phyloP scores from a whole-genome alignment of 1,284 basidiomycete species.

The Flammula alnicola region DNA sequence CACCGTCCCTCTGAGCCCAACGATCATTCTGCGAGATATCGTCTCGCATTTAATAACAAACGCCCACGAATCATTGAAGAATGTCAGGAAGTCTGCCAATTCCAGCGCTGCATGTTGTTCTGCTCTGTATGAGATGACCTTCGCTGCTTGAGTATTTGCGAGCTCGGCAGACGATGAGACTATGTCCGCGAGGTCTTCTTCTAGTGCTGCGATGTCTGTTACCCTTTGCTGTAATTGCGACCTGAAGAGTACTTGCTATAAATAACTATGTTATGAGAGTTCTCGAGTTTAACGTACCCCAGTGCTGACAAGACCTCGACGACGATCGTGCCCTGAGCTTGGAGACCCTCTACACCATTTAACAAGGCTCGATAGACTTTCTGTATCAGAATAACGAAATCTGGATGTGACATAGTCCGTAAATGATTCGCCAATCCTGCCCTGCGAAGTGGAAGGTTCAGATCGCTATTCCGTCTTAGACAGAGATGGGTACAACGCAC shows the following conservation, averaged over 20 bases:
- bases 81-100: constrained; percentile 75
- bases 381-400: constrained; percentile 70
- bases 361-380: constrained; percentile 71
- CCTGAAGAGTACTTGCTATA: constrained; percentile 28
- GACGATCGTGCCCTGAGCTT: constrained; percentile 67
- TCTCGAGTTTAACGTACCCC: constrained; percentile 31
- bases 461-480: background rate
- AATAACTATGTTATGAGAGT: constrained; percentile 9
- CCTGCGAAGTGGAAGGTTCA: no score
- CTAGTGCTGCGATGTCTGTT: constrained; percentile 47
- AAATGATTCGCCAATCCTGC: constrained; percentile 60
- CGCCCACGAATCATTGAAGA: constrained; percentile 87
- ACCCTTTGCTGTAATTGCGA: constrained; percentile 35
- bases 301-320: constrained; percentile 61
- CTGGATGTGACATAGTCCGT: constrained; percentile 67
- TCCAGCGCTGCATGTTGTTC: constrained; percentile 80
- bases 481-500: constrained; percentile 10
- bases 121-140: constrained; percentile 75
- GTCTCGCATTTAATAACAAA: constrained; percentile 90
- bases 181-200: constrained; percentile 72
- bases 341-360: constrained; percentile 73
- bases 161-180: constrained; percentile 84
- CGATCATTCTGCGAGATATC: constrained; percentile 88
- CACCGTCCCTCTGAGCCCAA: constrained; percentile 84
- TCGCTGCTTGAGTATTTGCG: constrained; percentile 81